Percentiles rank a stretch among this genome's conserved stretches.
Evolutionary conservation across 2,329 filamentous ascomycete species (phyloP).

Genomic region (Colletotrichum godetiae): DNA sequence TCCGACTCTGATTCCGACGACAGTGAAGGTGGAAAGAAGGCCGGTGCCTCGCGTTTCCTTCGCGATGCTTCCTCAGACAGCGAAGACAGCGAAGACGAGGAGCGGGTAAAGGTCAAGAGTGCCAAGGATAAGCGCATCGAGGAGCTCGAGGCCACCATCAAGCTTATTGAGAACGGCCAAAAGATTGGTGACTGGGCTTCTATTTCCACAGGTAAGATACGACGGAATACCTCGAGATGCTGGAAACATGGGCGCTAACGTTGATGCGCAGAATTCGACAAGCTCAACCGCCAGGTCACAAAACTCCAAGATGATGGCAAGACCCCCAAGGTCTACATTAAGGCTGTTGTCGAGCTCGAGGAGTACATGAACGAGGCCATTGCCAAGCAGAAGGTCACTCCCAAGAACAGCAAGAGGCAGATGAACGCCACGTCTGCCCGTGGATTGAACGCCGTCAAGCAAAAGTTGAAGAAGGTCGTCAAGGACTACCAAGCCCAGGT

Average conservation of each 20-base stretch:
- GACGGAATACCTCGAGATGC: background rate
- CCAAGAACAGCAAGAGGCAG: constrained; percentile 84
- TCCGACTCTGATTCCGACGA: constrained; percentile 67
- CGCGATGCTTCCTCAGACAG: constrained; percentile 74
- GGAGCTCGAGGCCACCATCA: constrained; percentile 90
- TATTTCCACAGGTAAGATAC: constrained; percentile 81
- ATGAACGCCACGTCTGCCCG: constrained; percentile 97
- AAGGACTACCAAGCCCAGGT: constrained; percentile 92
- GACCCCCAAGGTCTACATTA: constrained; percentile 91
- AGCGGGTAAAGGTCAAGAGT: constrained; percentile 89
- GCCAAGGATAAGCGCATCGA: constrained; percentile 98
- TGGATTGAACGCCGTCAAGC: constrained; percentile 95
- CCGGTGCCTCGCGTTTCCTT: constrained; percentile 87
- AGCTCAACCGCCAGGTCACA: constrained; percentile 86
- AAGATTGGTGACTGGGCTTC: constrained; percentile 99
- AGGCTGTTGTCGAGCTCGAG: constrained; percentile 92
- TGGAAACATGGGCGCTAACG: constrained; percentile 21
- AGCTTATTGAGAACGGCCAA: constrained; percentile 93
- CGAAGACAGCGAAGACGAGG: constrained; percentile 89
- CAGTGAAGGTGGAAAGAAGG: constrained; percentile 73
- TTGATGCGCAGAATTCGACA: constrained; percentile 81
- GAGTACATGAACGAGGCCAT: constrained; percentile 94
- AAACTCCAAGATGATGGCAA: constrained; percentile 83
- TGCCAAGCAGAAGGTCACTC: constrained; percentile 93
- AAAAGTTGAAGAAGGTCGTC: constrained; percentile 98